Conservation (phyloP, 805 yeast species). For the Kodamaea hsintzibuensis region DNA sequence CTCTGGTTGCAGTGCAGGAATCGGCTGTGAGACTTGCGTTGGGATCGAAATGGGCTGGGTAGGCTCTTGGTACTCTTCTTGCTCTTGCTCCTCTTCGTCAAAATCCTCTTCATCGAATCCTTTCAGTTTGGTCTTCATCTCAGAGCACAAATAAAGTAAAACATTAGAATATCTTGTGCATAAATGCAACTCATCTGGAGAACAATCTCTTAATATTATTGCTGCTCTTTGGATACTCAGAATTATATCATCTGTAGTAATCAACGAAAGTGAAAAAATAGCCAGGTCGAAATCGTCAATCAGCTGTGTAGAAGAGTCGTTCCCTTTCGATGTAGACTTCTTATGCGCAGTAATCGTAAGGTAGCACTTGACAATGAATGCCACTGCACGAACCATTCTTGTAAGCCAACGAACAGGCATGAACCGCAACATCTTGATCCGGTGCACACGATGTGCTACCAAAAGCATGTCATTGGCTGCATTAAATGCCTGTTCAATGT, state of each 20-base stretch:
- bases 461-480: slow-evolving; percentile 80
- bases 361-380: slow-evolving; percentile 86
- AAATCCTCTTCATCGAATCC: slow-evolving; percentile 16
- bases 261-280: slow-evolving; percentile 58
- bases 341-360: slow-evolving; percentile 58
- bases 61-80: slow-evolving; percentile 1
- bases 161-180: slow-evolving; percentile 79
- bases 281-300: slow-evolving; percentile 44
- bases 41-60: not conserved
- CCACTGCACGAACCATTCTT: slow-evolving; percentile 82
- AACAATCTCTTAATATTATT: slow-evolving; percentile 69
- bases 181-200: slow-evolving; percentile 87
- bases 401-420: slow-evolving; percentile 96
- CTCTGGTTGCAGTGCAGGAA: not conserved
- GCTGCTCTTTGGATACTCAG: slow-evolving; percentile 71
- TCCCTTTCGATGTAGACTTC: slow-evolving; percentile 21
- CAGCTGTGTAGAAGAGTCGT: slow-evolving; percentile 15
- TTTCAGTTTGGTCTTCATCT: slow-evolving; percentile 56
- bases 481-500: slow-evolving; percentile 76
- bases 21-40: not conserved
- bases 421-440: slow-evolving; percentile 59
- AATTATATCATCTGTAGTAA: slow-evolving; percentile 70
- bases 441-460: slow-evolving; percentile 69
- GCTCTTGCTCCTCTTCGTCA: not conserved
- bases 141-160: slow-evolving; percentile 72